A percentile compares a stretch with the other conserved stretches of the same genome.
These are phyloP conservation scores for Hypoxylon lienhwacheense DNA, from an alignment of 495 filamentous ascomycete genomes.

Conservation along the genomic window DNA sequence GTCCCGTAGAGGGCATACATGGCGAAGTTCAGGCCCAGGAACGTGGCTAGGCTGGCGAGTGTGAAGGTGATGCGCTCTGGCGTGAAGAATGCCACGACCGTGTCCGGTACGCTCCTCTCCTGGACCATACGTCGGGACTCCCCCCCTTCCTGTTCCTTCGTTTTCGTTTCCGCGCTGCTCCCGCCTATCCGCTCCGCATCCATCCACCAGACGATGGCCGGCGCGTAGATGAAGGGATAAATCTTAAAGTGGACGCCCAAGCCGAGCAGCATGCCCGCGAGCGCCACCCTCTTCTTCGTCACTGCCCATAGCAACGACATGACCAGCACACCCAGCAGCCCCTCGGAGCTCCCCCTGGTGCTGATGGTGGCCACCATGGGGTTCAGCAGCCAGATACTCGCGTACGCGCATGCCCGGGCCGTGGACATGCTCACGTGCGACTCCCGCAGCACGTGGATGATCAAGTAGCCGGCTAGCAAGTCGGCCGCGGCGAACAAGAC, in stretches of 20 bases:
- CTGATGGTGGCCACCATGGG: constrained; percentile 98
- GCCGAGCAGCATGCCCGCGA: constrained; percentile 79
- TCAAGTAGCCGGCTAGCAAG: constrained; percentile 84
- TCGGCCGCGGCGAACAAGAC: constrained; percentile 81
- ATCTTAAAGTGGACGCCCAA: constrained; percentile 96
- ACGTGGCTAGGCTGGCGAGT: constrained; percentile 67
- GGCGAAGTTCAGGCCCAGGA: constrained; percentile 65
- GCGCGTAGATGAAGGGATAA: constrained; percentile 93
- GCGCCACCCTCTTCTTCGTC: constrained; percentile 53
- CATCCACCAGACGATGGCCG: constrained; percentile 86
- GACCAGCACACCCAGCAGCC: constrained; percentile 81
- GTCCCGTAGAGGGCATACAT: constrained; percentile 77
- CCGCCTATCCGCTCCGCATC: constrained; percentile 53
- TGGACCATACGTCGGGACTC: not conserved
- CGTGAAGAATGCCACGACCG: constrained; percentile 60
- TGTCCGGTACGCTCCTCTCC: not conserved
- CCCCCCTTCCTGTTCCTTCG: not conserved
- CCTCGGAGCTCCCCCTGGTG: constrained; percentile 91
- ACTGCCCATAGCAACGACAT: constrained; percentile 81
- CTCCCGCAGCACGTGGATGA: constrained; percentile 60
- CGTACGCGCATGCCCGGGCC: constrained; percentile 66
- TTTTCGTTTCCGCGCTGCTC: not conserved
- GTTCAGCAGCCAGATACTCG: constrained; percentile 89
- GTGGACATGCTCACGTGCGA: constrained; percentile 38
- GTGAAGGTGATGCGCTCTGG: constrained; percentile 61